Evolutionary conservation across 768 basidiomycete genomes (phyloP).

Genomic region (Jaapia argillacea): DNA sequence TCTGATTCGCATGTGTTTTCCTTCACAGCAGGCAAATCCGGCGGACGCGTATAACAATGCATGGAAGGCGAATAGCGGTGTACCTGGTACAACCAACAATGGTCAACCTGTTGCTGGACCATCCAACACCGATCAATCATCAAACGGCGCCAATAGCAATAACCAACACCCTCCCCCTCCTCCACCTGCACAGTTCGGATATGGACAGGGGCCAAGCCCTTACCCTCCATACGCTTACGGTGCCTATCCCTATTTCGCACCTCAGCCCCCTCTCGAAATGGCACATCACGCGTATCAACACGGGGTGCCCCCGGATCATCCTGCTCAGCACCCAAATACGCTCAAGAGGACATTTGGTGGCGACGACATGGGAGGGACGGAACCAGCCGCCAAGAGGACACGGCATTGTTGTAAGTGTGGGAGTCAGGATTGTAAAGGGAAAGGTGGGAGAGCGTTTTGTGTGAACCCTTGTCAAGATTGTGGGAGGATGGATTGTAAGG

Average conservation of each 20-base stretch:
- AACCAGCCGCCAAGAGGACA: constrained; percentile 44
- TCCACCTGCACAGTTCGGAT: too few species aligned
- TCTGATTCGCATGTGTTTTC: constrained; percentile 8
- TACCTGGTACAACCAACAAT: constrained; percentile 21
- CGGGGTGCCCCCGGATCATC: too few species aligned
- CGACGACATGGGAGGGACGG: constrained; percentile 11
- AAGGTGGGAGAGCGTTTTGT: constrained; percentile 69
- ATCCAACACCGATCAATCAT: too few species aligned
- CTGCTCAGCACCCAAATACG: too few species aligned
- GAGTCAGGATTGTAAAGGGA: constrained; percentile 73
- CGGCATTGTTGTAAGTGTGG: constrained; percentile 83
- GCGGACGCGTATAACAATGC: constrained; percentile 47
- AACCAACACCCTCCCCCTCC: too few species aligned
- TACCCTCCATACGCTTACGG: too few species aligned
- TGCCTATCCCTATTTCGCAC: constrained; percentile 2
- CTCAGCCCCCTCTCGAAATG: constrained; percentile 6
- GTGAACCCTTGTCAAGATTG: constrained; percentile 73
- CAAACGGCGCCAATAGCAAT: too few species aligned
- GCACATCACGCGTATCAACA: too few species aligned
- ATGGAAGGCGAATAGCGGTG: constrained; percentile 50
- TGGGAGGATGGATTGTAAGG: constrained; percentile 69
- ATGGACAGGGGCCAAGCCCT: too few species aligned
- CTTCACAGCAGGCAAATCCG: constrained; percentile 23
- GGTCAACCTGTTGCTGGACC: constrained; percentile 9
- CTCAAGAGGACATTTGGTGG: too few species aligned